Evolutionary conservation across 768 basidiomycete genomes (phyloP), one percentile per base, ranked within the genome.

Genomic region (Phlebiopsis gigantea): DNA sequence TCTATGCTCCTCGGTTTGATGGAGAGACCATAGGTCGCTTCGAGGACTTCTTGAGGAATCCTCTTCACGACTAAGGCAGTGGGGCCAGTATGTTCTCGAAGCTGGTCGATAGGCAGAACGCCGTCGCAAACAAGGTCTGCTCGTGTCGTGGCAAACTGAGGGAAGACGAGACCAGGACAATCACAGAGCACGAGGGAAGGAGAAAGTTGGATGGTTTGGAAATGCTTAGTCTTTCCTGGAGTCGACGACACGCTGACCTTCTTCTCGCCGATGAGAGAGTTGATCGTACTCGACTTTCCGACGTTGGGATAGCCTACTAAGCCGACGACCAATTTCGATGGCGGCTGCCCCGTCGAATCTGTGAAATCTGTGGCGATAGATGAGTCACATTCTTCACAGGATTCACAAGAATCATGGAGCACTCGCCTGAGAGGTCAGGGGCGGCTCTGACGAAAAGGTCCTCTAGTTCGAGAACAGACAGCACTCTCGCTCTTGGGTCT

Each of bases 281-380:
- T 99, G 66, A 99, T 95, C 5, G 97, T 94, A 59, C 93, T 95
- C 0, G 96, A 98, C 72, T 99, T 99, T 15, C 97, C 97, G 22
- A 98, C 96, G 66, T 99, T 99, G 0, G 97, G 97, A 68, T 99
- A 98, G 26, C 97, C 97, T 42, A 99, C 97, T 14, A 99, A 82
- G 29, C 93, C 93, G 39, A 97, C 84, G 5, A 85, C 82, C 2
- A 92, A 76, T 67, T 83, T 92, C 24, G 75, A 69, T 0, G 86
- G 82, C 8, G 75, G 68, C 46, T 82, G 75, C n/a, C 85, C 82
- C 17, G 75, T 75, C 0, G 78, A 65, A 58, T 83, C 81, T 12
- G 74, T 68, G 63, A 92, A 93, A 31, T 68, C 90, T 93, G 58
- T 19, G 41, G 53, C 47, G 29, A 56, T 17, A 44, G 2, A 22